Percentiles rank a stretch among this genome's conserved stretches.
phyloP scores from a whole-genome alignment of 2,329 filamentous ascomycete genomes.

The Exserohilum turcica region DNA sequence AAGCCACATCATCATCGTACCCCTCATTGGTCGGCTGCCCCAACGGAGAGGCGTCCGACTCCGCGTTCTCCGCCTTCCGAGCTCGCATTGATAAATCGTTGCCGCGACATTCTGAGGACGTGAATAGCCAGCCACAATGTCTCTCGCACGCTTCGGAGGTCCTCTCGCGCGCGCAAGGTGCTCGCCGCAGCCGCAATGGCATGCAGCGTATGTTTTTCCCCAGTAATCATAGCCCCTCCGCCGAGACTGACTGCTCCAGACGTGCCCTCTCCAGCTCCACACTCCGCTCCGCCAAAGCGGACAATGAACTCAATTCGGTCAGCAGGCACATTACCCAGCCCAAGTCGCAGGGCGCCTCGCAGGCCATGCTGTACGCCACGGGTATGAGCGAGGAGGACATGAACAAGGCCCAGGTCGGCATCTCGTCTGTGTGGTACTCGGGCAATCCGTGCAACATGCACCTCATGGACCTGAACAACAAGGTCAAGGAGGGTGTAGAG shows the following conservation, averaged over 20 bases:
- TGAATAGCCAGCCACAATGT: conserved; percentile 36
- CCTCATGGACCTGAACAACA: conserved; percentile 82
- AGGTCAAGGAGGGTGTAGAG: conserved; percentile 73
- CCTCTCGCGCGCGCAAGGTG: conserved; percentile 40
- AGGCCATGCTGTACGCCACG: conserved; percentile 98
- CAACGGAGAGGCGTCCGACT: conserved; percentile 16
- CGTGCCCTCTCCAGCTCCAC: conserved; percentile 45
- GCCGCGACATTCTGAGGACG: conserved; percentile 18
- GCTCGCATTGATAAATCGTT: conserved; percentile 37
- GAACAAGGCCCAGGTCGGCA: conserved; percentile 96
- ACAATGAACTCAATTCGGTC: conserved; percentile 69
- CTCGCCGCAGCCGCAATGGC: conserved; percentile 40
- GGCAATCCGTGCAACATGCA: conserved; percentile 99
- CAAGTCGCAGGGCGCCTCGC: conserved; percentile 96
- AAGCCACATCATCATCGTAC: conserved; percentile 16
- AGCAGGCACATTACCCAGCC: conserved; percentile 89
- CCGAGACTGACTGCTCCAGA: conserved; percentile 31
- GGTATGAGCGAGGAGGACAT: conserved; percentile 85
- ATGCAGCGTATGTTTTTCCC: conserved; percentile 33
- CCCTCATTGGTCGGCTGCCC: conserved; percentile 28
- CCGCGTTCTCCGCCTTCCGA: conserved; percentile 31
- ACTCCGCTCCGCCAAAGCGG: conserved; percentile 36
- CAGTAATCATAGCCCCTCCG: neutral
- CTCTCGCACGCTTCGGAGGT: conserved; percentile 44
- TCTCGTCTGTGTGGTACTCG: conserved; percentile 97